These are phyloP conservation scores for Pleurotus djamor DNA, from an alignment of 768 basidiomycete species.

Conservation along the genomic window DNA sequence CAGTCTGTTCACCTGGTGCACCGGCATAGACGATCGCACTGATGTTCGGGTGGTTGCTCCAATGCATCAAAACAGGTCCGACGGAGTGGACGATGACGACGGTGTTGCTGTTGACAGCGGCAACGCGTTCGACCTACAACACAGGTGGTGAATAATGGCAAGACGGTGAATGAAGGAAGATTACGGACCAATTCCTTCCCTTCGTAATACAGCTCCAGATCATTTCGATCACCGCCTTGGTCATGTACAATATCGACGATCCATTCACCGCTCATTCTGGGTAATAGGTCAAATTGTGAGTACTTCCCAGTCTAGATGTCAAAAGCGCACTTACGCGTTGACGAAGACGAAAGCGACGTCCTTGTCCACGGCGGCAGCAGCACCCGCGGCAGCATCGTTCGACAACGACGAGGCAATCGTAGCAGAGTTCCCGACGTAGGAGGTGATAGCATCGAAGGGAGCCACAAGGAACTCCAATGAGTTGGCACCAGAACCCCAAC, in stretches of 20 bases:
- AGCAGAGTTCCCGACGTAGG: constrained; percentile 62
- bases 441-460: constrained; percentile 76
- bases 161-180: constrained; percentile 37
- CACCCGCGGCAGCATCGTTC: constrained; percentile 51
- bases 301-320: neutral
- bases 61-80: constrained; percentile 56
- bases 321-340: constrained; percentile 34
- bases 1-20: constrained; percentile 63
- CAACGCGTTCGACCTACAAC: neutral
- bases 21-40: constrained; percentile 72
- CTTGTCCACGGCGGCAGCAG: constrained; percentile 37
- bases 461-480: constrained; percentile 31
- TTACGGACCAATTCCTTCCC: constrained; percentile 70
- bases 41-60: constrained; percentile 73
- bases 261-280: constrained; percentile 6
- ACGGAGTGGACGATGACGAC: constrained; percentile 69
- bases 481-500: constrained; percentile 4
- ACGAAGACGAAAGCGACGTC: constrained; percentile 81
- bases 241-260: constrained; percentile 3
- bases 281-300: neutral
- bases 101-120: constrained; percentile 46
- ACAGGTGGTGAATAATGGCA: constrained; percentile 31
- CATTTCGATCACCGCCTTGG: constrained; percentile 35
- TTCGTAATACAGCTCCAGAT: constrained; percentile 71
- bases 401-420: constrained; percentile 68